Percentiles rank a stretch among this genome's conserved stretches.
These are phyloP conservation scores for Myotisia sp. DNA, from an alignment of 2,329 filamentous ascomycete genomes.

Conservation along the genomic window DNA sequence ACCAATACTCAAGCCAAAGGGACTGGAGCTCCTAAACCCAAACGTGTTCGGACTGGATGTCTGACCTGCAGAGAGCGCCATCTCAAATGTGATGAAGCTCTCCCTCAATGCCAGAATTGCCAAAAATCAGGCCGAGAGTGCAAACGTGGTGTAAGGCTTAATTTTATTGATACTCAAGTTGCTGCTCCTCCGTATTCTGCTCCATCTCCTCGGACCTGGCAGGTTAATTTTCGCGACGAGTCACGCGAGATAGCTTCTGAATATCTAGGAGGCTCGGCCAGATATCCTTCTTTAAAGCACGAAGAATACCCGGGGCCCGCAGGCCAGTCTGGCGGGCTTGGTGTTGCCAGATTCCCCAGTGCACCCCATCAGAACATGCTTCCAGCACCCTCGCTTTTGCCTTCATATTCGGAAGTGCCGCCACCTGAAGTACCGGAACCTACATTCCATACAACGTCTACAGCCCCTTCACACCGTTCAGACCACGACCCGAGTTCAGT, in stretches of 20 bases:
- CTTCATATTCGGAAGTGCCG: conserved; percentile 32
- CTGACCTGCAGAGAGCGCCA: conserved; percentile 80
- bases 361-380: conserved; percentile 37
- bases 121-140: conserved; percentile 74
- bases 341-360: conserved; percentile 20
- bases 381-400: conserved; percentile 36
- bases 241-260: conserved; percentile 81
- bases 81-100: conserved; percentile 74
- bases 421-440: conserved; percentile 21
- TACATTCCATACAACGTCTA: conserved; percentile 17
- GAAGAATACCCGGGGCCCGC: conserved; percentile 21
- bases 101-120: conserved; percentile 59
- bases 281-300: conserved; percentile 48
- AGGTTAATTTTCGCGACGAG: conserved; percentile 72
- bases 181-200: conserved; percentile 50
- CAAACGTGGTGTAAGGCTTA: conserved; percentile 72
- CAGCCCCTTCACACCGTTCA: conserved; percentile 15
- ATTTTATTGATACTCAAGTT: conserved; percentile 76
- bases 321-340: conserved; percentile 8
- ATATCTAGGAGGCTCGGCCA: conserved; percentile 63
- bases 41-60: conserved; percentile 76
- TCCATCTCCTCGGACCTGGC: conserved; percentile 49
- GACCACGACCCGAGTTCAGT: conserved; percentile 20
- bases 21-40: conserved; percentile 45
- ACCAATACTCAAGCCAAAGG: conserved; percentile 10